Base-by-base conservation (phyloP, 192 early-diverging fungal species). In the Rhizoclosmatium sp. region DNA sequence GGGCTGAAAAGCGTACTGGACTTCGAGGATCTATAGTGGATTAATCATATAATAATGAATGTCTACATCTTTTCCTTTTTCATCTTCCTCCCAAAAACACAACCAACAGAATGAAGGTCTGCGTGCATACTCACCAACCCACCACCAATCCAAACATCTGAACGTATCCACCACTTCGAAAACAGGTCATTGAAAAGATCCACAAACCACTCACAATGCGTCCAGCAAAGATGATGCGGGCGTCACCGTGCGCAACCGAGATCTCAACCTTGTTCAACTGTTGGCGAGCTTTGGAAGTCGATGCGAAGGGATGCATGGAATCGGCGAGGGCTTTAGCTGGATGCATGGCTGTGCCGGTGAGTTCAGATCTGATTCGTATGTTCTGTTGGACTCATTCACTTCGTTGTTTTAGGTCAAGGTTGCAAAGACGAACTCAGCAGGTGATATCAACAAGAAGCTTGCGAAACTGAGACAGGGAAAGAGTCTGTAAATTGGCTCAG, bases 211-310 rank as follows among this genome's bases (percentile, higher is more conserved):
- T 86, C 46, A 60, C 58, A 42, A 68, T 86, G 47, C 71, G 79
- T 70, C 82, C 85, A 40, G 78, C 82, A 51, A 86, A 86, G 69
- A 74, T 82, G 7, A 40, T 47, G 78, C 56, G 65, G 59, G 85
- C 85, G 14, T 76, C 85, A 2, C 80, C 82, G 9, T 86, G 85
- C 58, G 85, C 85, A 0, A 40, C 73, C 21, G 85, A 86, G 56
- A 62, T 86, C n/a, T 74, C 82, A 40, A 82, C 81, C 3, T 78
- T 86, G 1, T 86, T 86, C 82, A 86, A 86, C 71, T 86, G 85
- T 76, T 86, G 85, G 85, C 56, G 78, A 14, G 69, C 78, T 4
- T n/a, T 80, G 19, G 78, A 80, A 5, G 78, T 80, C 23, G 78
- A 80, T 66, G 69, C 78, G 3, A 47, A 51, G 40, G 71, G 70